Conservation (phyloP, 1,139 yeast species). For the Taphrina communis region DNA sequence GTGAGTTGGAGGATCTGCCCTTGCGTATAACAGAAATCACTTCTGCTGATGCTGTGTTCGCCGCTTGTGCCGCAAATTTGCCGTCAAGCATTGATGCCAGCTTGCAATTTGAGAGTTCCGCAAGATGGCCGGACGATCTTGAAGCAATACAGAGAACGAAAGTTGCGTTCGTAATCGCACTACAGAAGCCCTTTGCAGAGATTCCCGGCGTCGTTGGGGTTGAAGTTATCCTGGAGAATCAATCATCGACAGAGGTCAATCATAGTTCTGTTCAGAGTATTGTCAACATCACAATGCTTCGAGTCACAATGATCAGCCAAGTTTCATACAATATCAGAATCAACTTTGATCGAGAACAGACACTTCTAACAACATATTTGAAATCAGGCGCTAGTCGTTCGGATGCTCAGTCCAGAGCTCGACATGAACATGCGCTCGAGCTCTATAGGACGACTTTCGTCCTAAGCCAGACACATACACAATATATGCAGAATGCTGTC, state of each 20-base stretch:
- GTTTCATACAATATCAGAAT: constrained; percentile 46
- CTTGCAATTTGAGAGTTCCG: constrained; percentile 84
- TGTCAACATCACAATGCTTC: constrained; percentile 46
- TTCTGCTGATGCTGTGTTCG: constrained; percentile 48
- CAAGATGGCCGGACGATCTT: constrained; percentile 95
- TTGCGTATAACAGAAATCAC: constrained; percentile 68
- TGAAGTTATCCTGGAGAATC: constrained; percentile 64
- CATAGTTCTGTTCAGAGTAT: constrained; percentile 54
- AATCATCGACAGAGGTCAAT: constrained; percentile 51
- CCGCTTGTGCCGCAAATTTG: constrained; percentile 1
- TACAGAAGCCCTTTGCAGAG: constrained; percentile 58
- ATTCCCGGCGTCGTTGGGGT: constrained; percentile 61
- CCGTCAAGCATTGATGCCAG: constrained; percentile 59
- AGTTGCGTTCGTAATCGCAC: constrained; percentile 80
- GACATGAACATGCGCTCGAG: constrained; percentile 42
- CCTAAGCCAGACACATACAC: constrained; percentile 78
- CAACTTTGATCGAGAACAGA: constrained; percentile 46
- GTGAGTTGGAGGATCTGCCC: constrained; percentile 67
- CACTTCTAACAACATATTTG: constrained; percentile 41
- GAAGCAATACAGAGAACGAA: constrained; percentile 85
- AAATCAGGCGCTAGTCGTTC: constrained; percentile 29
- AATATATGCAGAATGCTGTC: constrained; percentile 72
- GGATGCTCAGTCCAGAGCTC: constrained; percentile 19
- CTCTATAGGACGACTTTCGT: constrained; percentile 61
- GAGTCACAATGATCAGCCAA: constrained; percentile 45